Evolutionary conservation across 1,284 basidiomycete species (phyloP).

Genomic region (Cryptococcus jaspeensis): DNA sequence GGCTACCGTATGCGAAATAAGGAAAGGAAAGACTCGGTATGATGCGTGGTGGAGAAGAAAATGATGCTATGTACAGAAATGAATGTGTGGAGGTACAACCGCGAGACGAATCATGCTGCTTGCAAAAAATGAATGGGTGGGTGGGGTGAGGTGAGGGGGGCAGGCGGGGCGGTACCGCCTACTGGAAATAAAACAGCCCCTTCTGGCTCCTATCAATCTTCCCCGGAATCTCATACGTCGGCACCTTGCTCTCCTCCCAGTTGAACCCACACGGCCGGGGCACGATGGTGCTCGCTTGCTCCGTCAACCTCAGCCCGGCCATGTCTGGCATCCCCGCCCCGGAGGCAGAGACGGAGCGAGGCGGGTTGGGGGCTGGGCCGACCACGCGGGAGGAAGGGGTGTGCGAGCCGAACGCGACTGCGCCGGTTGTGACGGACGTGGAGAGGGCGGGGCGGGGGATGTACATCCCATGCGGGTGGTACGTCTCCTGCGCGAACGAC

Average conservation of each 20-base stretch:
- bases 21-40: too few species aligned
- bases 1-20: too few species aligned
- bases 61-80: not conserved
- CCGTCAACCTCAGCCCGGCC: constrained; percentile 8
- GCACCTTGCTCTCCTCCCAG: constrained; percentile 38
- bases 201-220: constrained; percentile 40
- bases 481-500: constrained; percentile 1
- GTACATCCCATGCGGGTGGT: not conserved
- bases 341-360: too few species aligned
- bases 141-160: not conserved
- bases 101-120: too few species aligned
- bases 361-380: too few species aligned
- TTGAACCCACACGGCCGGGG: constrained; percentile 32
- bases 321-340: constrained; percentile 9
- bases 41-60: too few species aligned
- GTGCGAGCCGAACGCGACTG: constrained; percentile 14
- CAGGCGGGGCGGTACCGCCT: not conserved
- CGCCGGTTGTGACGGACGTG: constrained; percentile 9
- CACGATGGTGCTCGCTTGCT: constrained; percentile 16
- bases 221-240: constrained; percentile 43
- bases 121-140: not conserved
- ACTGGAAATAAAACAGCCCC: constrained; percentile 46
- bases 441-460: constrained; percentile 11
- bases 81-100: constrained; percentile 1
- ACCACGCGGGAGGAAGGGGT: constrained; percentile 7